Base-by-base conservation (phyloP, 768 basidiomycete species). In the Pleurotus tuoliensis region DNA sequence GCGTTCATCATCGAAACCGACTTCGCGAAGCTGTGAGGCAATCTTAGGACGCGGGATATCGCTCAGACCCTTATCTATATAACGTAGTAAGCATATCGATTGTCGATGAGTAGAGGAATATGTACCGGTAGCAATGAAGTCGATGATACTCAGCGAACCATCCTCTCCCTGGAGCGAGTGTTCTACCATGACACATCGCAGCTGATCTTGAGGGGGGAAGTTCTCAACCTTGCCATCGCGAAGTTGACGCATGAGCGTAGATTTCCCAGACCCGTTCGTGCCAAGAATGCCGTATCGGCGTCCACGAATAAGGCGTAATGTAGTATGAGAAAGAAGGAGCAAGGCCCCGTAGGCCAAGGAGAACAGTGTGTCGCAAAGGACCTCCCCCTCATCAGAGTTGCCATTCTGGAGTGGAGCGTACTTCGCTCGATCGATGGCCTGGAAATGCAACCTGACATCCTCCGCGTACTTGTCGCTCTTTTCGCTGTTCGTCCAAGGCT, bases 131-230 rank as follows among this genome's bases (percentile, higher is more conserved):
- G 90, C 87, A 62, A 98, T 88, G 72, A 98, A 98, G 71, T 96
- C 91, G 54, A 94, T 76, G 52, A 98, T 86, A 44, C 87, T 82
- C 56, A 87, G 64, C 8, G 90, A 88, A 15, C 81, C 82, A 71
- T 98, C 92, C 73, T 98, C 94, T 53, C 95, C 94, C 74, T 95
- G 94, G 9, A 98, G 78, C 24, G 94, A 88, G 74, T 98, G 95
- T 73, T 98, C 96, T 34, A 98, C 95, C 94, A 98, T 98, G 58
- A 97, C 84, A 63, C 90, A 90, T 47, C 90, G 83, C 49, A 98
- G 76, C 70, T 94, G 80, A 59, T 87, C 84, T 62, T 86, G 93
- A 4, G 92, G 82, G 16, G 96, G 96, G 74, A 98, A 98, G 67
- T 94, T 94, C 73, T 98, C 96, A 5, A 92, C 89, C 74, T 98